These are phyloP conservation scores for Microthlaspi erraticum DNA, from an alignment of 345 rosid genomes.

Conservation along the genomic window DNA sequence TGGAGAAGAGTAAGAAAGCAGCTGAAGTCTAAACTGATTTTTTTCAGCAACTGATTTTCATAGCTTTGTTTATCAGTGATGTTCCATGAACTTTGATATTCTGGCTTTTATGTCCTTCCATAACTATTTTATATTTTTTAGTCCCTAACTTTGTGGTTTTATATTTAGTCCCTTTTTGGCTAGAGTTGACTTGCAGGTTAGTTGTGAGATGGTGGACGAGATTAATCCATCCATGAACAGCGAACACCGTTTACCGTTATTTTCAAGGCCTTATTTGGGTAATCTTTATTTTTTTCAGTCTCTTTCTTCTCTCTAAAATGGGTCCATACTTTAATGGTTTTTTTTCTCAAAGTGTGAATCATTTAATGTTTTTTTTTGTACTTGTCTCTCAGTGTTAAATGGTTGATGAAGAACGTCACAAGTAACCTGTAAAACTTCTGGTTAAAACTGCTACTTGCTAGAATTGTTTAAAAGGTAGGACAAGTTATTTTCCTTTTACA, in stretches of 20 bases:
- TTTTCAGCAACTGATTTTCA: not conserved
- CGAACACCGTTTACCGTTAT: too few relatives aligned
- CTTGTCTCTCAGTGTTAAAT: not conserved
- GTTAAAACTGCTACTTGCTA: not conserved
- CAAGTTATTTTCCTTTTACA: slow-evolving; percentile 3
- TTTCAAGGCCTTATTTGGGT: not conserved
- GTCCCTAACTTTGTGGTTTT: not conserved
- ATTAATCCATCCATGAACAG: not conserved
- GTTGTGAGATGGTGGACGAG: not conserved
- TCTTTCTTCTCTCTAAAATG: slow-evolving; percentile 1
- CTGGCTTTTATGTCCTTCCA: not conserved
- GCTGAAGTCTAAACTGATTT: too few relatives aligned
- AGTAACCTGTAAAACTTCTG: not conserved
- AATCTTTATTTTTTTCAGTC: not conserved
- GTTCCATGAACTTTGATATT: not conserved
- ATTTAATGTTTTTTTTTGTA: not conserved
- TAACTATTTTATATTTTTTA: too few relatives aligned
- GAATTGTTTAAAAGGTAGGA: not conserved
- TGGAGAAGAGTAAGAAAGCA: not conserved
- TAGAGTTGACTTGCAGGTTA: slow-evolving; percentile 14
- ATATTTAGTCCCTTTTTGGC: slow-evolving; percentile 5
- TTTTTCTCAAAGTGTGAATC: slow-evolving; percentile 12
- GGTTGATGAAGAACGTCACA: not conserved
- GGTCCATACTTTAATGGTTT: not conserved
- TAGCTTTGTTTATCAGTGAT: not conserved